phyloP scores from a whole-genome alignment of 805 yeast species.

The Cyberlindnera subsufficiens region DNA sequence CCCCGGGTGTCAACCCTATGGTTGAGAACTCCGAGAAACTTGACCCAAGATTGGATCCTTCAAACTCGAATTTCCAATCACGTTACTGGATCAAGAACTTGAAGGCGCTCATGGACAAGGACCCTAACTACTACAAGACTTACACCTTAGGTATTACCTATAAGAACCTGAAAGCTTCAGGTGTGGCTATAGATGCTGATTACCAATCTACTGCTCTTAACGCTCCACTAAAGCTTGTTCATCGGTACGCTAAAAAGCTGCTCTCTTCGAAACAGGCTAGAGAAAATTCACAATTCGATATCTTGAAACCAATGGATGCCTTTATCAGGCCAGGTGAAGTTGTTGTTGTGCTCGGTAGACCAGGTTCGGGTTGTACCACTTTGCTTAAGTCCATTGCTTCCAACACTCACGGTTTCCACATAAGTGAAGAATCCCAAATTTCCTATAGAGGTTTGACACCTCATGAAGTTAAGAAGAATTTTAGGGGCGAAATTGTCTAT shows the following conservation, averaged over 20 bases:
- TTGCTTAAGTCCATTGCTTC: slow-evolving; percentile 50
- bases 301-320: slow-evolving; percentile 53
- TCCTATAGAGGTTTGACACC: slow-evolving; percentile 47
- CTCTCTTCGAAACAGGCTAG: slow-evolving; percentile 17
- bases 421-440: slow-evolving; percentile 37
- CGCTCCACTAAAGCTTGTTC: slow-evolving; percentile 23
- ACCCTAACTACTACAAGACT: slow-evolving; percentile 56
- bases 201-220: slow-evolving; percentile 62
- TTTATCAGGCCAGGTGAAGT: slow-evolving; percentile 56
- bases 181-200: slow-evolving; percentile 53
- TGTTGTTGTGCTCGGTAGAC: slow-evolving; percentile 72
- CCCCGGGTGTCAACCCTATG: slow-evolving; percentile 36
- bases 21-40: slow-evolving; percentile 13
- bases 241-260: slow-evolving; percentile 10
- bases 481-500: slow-evolving; percentile 60
- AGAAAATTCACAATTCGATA: slow-evolving; percentile 32
- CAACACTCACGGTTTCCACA: slow-evolving; percentile 49
- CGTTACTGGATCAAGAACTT: slow-evolving; percentile 61
- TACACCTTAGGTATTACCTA: slow-evolving; percentile 53
- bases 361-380: slow-evolving; percentile 71
- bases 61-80: slow-evolving; percentile 47
- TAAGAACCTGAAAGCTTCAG: slow-evolving; percentile 54
- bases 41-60: slow-evolving; percentile 53
- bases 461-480: slow-evolving; percentile 36
- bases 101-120: slow-evolving; percentile 42